These are phyloP conservation scores for Tetrapisispora iriomotensis DNA, from an alignment of 805 yeast genomes.

Conservation along the genomic window DNA sequence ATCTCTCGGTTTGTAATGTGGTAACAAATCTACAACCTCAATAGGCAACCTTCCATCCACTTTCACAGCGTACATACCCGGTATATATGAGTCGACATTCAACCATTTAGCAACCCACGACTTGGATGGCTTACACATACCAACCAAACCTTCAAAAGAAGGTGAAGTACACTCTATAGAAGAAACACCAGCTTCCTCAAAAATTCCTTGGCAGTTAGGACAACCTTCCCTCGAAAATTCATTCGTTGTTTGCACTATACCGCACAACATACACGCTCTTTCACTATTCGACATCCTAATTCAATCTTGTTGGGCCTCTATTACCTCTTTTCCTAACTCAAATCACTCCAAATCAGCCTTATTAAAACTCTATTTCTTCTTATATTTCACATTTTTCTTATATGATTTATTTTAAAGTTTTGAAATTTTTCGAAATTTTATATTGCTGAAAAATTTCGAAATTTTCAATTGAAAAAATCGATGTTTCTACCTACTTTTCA, in stretches of 20 bases:
- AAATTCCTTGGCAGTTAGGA: constrained; percentile 89
- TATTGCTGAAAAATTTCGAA: too few species aligned
- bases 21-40: constrained; percentile 66
- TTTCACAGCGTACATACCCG: constrained; percentile 89
- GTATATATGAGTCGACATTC: constrained; percentile 76
- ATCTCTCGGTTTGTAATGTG: constrained; percentile 86
- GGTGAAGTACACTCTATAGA: constrained; percentile 92
- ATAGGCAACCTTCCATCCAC: constrained; percentile 87
- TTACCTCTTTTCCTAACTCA: not conserved
- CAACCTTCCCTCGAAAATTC: constrained; percentile 82
- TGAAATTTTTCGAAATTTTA: not conserved
- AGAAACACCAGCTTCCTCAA: constrained; percentile 76
- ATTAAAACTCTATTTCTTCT: not conserved
- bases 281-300: constrained; percentile 33
- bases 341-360: not conserved
- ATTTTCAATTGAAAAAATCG: too few species aligned
- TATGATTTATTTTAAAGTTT: not conserved
- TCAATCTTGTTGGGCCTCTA: not conserved
- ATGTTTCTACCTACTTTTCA: too few species aligned
- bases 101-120: constrained; percentile 98
- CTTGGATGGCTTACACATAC: constrained; percentile 70
- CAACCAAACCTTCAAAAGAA: constrained; percentile 89
- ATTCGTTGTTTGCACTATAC: constrained; percentile 72
- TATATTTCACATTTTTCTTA: not conserved
- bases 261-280: constrained; percentile 97